Conservation (phyloP, 176 grass and related monocot species). For the Otatea glauca region DNA sequence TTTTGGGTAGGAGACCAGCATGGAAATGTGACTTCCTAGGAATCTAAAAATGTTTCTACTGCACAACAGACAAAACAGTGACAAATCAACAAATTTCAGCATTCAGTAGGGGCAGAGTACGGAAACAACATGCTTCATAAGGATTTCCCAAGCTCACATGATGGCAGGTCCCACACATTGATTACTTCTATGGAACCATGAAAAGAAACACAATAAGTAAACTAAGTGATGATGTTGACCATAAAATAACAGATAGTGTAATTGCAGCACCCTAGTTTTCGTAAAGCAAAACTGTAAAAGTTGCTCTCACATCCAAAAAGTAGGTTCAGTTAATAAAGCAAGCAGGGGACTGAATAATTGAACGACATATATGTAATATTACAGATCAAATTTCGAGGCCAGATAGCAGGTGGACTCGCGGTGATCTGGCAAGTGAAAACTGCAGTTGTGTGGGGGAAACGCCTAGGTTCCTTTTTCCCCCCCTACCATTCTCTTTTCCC, state of each 20-base stretch:
- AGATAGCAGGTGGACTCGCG: too few species aligned
- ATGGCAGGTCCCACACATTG: slow-evolving; percentile 41
- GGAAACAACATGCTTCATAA: background rate
- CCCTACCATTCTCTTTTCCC: too few species aligned
- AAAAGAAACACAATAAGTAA: background rate
- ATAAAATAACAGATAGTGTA: background rate
- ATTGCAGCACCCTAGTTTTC: background rate
- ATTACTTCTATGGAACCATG: slow-evolving; percentile 38
- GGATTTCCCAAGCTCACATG: slow-evolving; percentile 29
- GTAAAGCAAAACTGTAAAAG: background rate
- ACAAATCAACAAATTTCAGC: background rate
- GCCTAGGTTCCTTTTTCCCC: too few species aligned
- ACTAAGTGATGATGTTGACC: background rate
- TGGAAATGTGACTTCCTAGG: background rate
- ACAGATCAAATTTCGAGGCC: too few species aligned
- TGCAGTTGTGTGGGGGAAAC: too few species aligned
- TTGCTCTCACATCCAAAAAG: too few species aligned
- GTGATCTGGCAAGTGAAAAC: too few species aligned
- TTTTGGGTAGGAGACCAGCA: slow-evolving; percentile 1
- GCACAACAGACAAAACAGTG: slow-evolving; percentile 38
- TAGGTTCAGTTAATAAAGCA: slow-evolving; percentile 32
- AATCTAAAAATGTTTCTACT: slow-evolving; percentile 30
- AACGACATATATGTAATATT: background rate
- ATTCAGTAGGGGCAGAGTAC: background rate
- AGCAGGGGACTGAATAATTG: background rate